Percentiles rank a stretch among this genome's conserved stretches.
Evolutionary conservation across 441 rosid species (phyloP).

Genomic region (Biscutella auriculata): DNA sequence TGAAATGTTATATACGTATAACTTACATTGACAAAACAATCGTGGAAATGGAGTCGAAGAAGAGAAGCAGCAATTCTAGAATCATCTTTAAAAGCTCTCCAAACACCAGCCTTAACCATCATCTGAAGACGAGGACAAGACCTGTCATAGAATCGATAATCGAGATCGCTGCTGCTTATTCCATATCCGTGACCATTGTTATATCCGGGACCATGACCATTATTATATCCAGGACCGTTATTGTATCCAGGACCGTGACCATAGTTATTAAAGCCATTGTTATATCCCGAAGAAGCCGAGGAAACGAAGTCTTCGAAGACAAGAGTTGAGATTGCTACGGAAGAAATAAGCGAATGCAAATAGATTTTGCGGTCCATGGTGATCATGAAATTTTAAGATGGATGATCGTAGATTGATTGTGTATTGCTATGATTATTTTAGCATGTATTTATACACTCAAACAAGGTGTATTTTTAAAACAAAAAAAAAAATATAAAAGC

Average conservation of each 20-base stretch:
- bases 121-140: constrained; percentile 56
- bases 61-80: constrained; percentile 74
- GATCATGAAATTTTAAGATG: constrained; percentile 6
- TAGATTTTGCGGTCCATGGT: constrained; percentile 31
- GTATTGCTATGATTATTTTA: constrained; percentile 10
- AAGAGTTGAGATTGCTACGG: constrained; percentile 8
- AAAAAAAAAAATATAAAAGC: background rate
- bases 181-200: constrained; percentile 9
- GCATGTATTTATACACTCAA: constrained; percentile 18
- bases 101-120: constrained; percentile 52
- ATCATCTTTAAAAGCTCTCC: constrained; percentile 46
- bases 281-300: constrained; percentile 17
- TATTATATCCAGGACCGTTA: too few species aligned
- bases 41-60: constrained; percentile 73
- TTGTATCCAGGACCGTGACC: too few species aligned
- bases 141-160: constrained; percentile 39
- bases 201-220: too few species aligned
- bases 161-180: constrained; percentile 21
- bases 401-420: constrained; percentile 6
- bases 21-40: constrained; percentile 70
- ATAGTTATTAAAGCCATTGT: too few species aligned
- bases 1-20: background rate
- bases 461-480: background rate
- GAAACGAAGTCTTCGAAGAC: constrained; percentile 14
- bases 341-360: constrained; percentile 8